phyloP scores from a whole-genome alignment of 495 filamentous ascomycete species.

The Emericellopsis terricola region DNA sequence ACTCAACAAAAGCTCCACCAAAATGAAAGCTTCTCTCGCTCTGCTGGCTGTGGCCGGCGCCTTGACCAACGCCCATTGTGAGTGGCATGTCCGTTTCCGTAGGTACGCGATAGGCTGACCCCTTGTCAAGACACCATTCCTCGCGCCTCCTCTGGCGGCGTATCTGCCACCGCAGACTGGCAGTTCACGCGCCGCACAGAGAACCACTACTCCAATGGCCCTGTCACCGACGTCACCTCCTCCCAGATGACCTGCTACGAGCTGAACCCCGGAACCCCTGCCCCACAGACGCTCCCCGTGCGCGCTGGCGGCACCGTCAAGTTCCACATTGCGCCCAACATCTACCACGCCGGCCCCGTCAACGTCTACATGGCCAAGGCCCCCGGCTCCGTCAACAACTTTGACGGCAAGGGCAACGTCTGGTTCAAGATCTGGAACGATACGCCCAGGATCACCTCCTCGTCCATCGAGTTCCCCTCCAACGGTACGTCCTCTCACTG shows the following conservation, averaged over 20 bases:
- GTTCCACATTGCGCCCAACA: slow-evolving; percentile 25
- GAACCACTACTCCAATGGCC: slow-evolving; percentile 34
- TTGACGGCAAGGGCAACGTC: slow-evolving; percentile 28
- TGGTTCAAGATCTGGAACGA: slow-evolving; percentile 38
- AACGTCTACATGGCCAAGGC: slow-evolving; percentile 36
- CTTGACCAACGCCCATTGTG: neutral
- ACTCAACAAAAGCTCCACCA: no score
- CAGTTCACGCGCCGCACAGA: slow-evolving; percentile 26
- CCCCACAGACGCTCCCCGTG: slow-evolving; percentile 20
- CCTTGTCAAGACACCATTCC: neutral
- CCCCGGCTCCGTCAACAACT: slow-evolving; percentile 21
- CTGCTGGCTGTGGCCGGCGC: neutral
- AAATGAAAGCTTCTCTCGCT: neutral
- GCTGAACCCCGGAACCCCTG: slow-evolving; percentile 17
- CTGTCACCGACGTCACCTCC: slow-evolving; percentile 29
- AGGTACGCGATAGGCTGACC: neutral
- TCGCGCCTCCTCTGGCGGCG: slow-evolving; percentile 4
- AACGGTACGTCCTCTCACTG: slow-evolving; percentile 15
- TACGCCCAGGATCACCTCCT: slow-evolving; percentile 14
- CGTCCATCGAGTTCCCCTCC: slow-evolving; percentile 24
- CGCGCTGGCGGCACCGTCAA: slow-evolving; percentile 23
- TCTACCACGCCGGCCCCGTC: slow-evolving; percentile 33
- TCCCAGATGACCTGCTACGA: slow-evolving; percentile 33
- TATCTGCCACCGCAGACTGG: slow-evolving; percentile 21
- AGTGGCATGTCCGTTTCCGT: neutral